These are phyloP conservation scores for Globisporangium irregulare DNA, from an alignment of 352 stramenopile species.

Conservation along the genomic window DNA sequence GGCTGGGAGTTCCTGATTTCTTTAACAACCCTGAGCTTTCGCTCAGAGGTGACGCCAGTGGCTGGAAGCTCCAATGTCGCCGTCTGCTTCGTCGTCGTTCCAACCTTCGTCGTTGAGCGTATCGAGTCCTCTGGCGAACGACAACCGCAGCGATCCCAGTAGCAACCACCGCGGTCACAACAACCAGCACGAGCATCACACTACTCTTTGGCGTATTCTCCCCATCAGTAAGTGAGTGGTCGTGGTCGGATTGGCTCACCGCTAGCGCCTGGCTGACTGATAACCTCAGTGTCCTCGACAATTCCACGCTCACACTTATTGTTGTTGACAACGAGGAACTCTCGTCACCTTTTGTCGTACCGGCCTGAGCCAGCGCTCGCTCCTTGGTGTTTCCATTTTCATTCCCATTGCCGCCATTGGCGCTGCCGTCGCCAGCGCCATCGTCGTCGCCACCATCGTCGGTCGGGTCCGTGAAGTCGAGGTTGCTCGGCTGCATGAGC, in stretches of 20 bases:
- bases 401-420: neutral
- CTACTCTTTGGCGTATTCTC: no score
- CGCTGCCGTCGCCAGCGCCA: neutral
- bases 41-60: neutral
- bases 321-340: neutral
- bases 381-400: neutral
- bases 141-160: neutral
- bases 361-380: neutral
- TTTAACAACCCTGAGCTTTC: neutral
- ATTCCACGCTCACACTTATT: no score
- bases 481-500: slow-evolving; percentile 31
- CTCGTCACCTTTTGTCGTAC: neutral
- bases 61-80: neutral
- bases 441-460: neutral
- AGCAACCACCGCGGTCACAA: neutral
- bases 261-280: no score
- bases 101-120: neutral
- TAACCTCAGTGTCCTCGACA: neutral
- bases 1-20: neutral
- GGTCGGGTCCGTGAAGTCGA: slow-evolving; percentile 21
- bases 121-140: neutral
- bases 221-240: neutral
- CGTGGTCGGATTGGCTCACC: no score
- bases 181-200: neutral
- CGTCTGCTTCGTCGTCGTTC: neutral